Evolutionary conservation across 108 stramenopile species (phyloP).

Genomic region (Conticribra weissflogii): DNA sequence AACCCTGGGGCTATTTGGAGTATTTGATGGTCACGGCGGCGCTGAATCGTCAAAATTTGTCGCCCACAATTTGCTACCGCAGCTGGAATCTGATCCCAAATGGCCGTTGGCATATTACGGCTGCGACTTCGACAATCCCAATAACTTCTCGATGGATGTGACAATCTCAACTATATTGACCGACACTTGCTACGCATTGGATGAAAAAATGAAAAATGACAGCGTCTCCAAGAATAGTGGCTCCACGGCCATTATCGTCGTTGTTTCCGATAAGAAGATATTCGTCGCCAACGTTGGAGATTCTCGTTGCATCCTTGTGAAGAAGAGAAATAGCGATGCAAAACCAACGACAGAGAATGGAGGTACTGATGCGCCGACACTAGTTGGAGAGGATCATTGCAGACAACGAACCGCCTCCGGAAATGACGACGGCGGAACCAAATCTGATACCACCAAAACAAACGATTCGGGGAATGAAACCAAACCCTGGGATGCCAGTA

Average conservation of each 20-base stretch:
- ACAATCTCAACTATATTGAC: slow-evolving; percentile 35
- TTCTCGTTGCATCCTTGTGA: slow-evolving; percentile 84
- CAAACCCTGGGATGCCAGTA: neutral
- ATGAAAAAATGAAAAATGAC: slow-evolving; percentile 52
- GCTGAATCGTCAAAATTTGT: slow-evolving; percentile 63
- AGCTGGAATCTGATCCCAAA: slow-evolving; percentile 20
- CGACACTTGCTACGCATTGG: slow-evolving; percentile 52
- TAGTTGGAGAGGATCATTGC: neutral
- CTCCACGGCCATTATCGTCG: slow-evolving; percentile 79
- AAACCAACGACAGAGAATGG: slow-evolving; percentile 19
- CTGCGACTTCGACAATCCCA: slow-evolving; percentile 5
- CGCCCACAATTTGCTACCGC: slow-evolving; percentile 38
- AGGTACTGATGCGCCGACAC: neutral
- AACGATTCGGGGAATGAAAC: neutral
- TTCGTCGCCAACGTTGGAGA: slow-evolving; percentile 92
- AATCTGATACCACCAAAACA: neutral
- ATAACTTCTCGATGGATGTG: slow-evolving; percentile 1
- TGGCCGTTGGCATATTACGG: slow-evolving; percentile 32
- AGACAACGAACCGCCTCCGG: neutral
- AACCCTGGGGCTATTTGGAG: slow-evolving; percentile 64
- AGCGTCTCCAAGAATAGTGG: slow-evolving; percentile 54
- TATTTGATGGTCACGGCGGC: slow-evolving; percentile 95
- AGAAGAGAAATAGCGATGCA: slow-evolving; percentile 11
- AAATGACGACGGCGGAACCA: neutral
- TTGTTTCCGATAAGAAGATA: slow-evolving; percentile 60